Evolutionary conservation across 2,329 filamentous ascomycete species (phyloP), one percentile per base, ranked within the genome.

Genomic region (Paraphaeosphaeria sporulosa): DNA sequence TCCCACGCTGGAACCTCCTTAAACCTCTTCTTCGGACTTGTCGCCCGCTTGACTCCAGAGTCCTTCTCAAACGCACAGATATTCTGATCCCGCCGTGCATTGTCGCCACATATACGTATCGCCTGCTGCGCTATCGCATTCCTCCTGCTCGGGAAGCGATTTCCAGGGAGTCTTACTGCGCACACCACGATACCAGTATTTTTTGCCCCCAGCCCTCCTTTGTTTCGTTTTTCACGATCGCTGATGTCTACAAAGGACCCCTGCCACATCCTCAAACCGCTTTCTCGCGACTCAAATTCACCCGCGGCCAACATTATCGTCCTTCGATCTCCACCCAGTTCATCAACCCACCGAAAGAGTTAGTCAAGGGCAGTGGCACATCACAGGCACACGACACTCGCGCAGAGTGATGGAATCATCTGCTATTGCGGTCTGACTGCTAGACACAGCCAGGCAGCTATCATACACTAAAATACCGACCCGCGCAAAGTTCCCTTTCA

Each of bases 401-500:
- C 27, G 13, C 40, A 36, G 23, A 19, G 19, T 6, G n/a, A 2
- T 34, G 34, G 30, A 36, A 27, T 34, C 36, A 44, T 46, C 36
- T 55, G 51, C 38, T 40, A 59, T 59, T 59, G 34, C n/a, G 30
- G 57, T 48, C 51, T 59, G 17, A 21, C 57, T 25, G 23, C 10
- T 19, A 44, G 43, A 51, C 46, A 30, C 30, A 55, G 34, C 57
- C 19, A 49, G 23, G 30, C 52, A 57, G 34, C 44, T 42, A 44
- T 46, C 57, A 57, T 60, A 57, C 58, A 61, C 55, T 46, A 57
- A 21, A 30, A 55, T 46, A 53, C 32, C 54, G 55, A 52, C 36
- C n/a, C 23, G 25, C 51, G 19, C 34, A 47, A 56, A 56, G 55
- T 61, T 60, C 60, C 55, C 32, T 25, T 6, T 21, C 43, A 30